Evolutionary conservation across 2,329 filamentous ascomycete species (phyloP), one percentile per base, ranked within the genome.

Genomic region (Metarhizium robertsii): DNA sequence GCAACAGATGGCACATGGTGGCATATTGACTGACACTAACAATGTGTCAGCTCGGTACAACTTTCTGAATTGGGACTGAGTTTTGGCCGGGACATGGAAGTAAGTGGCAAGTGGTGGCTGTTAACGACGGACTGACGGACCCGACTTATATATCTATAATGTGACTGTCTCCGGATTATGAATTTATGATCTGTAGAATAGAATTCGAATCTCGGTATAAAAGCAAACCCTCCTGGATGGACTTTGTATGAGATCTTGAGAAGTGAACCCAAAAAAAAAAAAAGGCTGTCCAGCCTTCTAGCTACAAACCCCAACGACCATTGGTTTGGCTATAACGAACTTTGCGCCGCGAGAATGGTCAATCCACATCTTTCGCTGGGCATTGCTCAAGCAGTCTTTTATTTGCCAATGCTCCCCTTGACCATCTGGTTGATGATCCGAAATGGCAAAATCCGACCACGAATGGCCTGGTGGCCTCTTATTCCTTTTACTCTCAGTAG

Each of bases 391-490:
- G 58, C 59, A 50, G 56, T 65, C 53, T 64, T 65, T 48, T 66
- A 67, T 55, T 56, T 59, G 2, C 65, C 65, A 43, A 57, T 65
- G 42, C 57, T 66, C 25, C 61, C 63, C 13, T 29, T 60, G 34
- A 60, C 60, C 34, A 59, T 65, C 32, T 62, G 52, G 10, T 57
- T 67, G 32, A 57, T 65, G 36, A 20, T 51, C n/a, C 62, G 64
- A 52, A 66, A 65, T 48, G 64, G 61, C 57, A 60, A 52, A n/a
- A 60, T 62, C 30, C 62, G 62, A 5, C 65, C 64, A 7, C 61
- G 61, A 6, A 58, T 64, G 59, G 63, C 65, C 2, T 67, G 64
- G 64, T 66, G 61, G 58, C 62, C 62, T 6, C 46, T 64, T 14
- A 61, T 66, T 14, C 56, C 60, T 2, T 66, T 66, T 29, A 61